Evolutionary conservation across 352 stramenopile species (phyloP).

Genomic region (Elongisporangium undulatum): DNA sequence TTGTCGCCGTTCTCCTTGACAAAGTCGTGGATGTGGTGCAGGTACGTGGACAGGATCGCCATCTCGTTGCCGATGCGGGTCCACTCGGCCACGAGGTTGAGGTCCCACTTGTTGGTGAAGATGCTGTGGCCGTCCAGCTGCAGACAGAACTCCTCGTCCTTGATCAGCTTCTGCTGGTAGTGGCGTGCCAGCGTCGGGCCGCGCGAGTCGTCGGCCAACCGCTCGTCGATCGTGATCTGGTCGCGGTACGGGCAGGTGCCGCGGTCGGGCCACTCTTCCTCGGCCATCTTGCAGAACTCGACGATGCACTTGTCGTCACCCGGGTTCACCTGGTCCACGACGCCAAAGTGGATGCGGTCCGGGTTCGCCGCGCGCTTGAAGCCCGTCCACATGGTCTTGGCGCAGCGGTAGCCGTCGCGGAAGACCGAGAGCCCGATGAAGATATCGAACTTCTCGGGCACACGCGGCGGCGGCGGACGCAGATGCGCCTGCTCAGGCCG

Average conservation of each 20-base stretch:
- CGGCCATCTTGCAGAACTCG: constrained; percentile 76
- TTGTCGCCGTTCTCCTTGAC: constrained; percentile 79
- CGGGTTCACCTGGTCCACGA: constrained; percentile 80
- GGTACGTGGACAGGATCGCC: constrained; percentile 76
- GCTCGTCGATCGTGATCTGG: constrained; percentile 72
- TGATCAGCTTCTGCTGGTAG: constrained; percentile 76
- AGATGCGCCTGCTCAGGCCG: constrained; percentile 23
- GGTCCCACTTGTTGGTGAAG: constrained; percentile 84
- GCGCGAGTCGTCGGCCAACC: constrained; percentile 58
- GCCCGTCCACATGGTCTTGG: constrained; percentile 77
- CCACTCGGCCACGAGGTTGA: constrained; percentile 70
- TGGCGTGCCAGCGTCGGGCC: constrained; percentile 75
- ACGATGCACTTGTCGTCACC: constrained; percentile 67
- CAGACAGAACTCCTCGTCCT: constrained; percentile 79
- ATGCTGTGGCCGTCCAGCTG: constrained; percentile 83
- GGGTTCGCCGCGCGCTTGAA: constrained; percentile 67
- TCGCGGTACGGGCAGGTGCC: constrained; percentile 62
- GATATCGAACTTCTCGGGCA: constrained; percentile 48
- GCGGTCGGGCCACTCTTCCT: constrained; percentile 54
- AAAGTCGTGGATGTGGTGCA: constrained; percentile 83
- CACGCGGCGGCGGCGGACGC: constrained; percentile 48
- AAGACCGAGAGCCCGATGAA: constrained; percentile 82
- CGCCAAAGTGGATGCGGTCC: constrained; percentile 70
- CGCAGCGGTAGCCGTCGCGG: constrained; percentile 74
- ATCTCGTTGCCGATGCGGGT: constrained; percentile 77